phyloP scores from a whole-genome alignment of 257 asterid genomes.

The Osmanthus fragrans region DNA sequence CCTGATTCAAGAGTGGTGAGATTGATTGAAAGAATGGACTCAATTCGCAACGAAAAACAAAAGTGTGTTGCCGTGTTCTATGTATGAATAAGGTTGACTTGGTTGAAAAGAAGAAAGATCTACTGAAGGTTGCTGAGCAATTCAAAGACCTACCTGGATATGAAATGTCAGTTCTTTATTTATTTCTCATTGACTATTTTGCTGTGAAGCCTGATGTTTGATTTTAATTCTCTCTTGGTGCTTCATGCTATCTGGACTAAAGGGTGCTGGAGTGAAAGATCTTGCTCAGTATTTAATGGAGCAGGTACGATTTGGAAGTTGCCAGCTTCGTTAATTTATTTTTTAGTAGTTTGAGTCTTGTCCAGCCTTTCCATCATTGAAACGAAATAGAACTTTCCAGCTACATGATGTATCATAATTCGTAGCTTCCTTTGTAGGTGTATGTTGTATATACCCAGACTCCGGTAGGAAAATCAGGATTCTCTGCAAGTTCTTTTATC shows the following conservation, averaged over 20 bases:
- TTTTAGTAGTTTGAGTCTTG: neutral
- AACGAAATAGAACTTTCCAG: neutral
- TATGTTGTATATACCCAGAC: neutral
- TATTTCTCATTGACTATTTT: constrained; percentile 11
- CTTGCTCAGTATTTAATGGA: constrained; percentile 66
- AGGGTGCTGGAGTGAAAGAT: constrained; percentile 88
- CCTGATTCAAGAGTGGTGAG: constrained; percentile 94
- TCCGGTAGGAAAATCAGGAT: neutral
- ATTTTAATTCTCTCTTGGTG: constrained; percentile 40
- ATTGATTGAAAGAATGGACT: constrained; percentile 85
- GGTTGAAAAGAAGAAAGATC: constrained; percentile 70
- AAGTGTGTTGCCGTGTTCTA: constrained; percentile 72
- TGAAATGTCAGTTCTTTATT: constrained; percentile 54
- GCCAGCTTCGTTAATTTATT: constrained; percentile 6
- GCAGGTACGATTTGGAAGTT: constrained; percentile 45
- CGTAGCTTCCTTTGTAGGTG: neutral
- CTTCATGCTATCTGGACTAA: constrained; percentile 84
- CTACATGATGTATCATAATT: neutral
- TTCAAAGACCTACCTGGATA: constrained; percentile 84
- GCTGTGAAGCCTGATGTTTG: constrained; percentile 29
- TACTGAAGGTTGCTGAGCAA: constrained; percentile 42
- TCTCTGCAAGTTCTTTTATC: neutral
- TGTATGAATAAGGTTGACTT: constrained; percentile 93
- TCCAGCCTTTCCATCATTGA: neutral
- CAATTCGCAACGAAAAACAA: constrained; percentile 55